Base-by-base conservation (phyloP, 192 early-diverging fungal genomes). In the Rhizophagus clarus region DNA sequence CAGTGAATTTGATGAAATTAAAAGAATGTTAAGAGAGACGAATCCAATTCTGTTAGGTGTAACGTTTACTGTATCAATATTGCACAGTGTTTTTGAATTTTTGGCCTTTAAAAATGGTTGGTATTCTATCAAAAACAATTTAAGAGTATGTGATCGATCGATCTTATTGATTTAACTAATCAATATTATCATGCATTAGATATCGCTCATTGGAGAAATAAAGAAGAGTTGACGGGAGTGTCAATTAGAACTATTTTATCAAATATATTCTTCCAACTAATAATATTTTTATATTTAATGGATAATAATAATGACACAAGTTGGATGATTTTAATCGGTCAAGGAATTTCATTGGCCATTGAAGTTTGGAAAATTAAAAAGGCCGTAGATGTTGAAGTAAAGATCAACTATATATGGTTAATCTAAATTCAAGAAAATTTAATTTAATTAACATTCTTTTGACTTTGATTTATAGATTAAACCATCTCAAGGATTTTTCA, bases 361-460 rank as follows among this genome's bases (percentile, higher is more conserved):
- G 96, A 97, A 77, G 82, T 91, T 6, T 97, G 96, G 96, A 97
- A 97, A 82, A 93, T 97, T 62, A 88, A 94, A 76, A 95, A 95
- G 80, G 94, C 93, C 17, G 88, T 96, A 49, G 93, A 93, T 77
- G 84, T 94, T 63, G 88, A 92, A 80, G 89, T 92, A 60, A 34
- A 47, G 61, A 28, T 11, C 14, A 6, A 40, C 12, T 26, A 32
- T 40, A 34, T 70, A n/a, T n/a, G 1, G 8, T 20, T 8, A 40
- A 17, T 40, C 10, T 6, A 22, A n/a, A 69, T 20, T 22, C 5
- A 4, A 15, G 8, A 12, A 67, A 15, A 28, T 5, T 0, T 49
- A 72, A 28, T 29, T 37, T 29, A 24, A 26, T 45, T 42, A 45
- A 71, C 40, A 42, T 24, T 49, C n/a, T n/a, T n/a, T n/a, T 29